These are phyloP conservation scores for Anisodus acutangulus DNA, from an alignment of 257 asterid species.

Conservation along the genomic window DNA sequence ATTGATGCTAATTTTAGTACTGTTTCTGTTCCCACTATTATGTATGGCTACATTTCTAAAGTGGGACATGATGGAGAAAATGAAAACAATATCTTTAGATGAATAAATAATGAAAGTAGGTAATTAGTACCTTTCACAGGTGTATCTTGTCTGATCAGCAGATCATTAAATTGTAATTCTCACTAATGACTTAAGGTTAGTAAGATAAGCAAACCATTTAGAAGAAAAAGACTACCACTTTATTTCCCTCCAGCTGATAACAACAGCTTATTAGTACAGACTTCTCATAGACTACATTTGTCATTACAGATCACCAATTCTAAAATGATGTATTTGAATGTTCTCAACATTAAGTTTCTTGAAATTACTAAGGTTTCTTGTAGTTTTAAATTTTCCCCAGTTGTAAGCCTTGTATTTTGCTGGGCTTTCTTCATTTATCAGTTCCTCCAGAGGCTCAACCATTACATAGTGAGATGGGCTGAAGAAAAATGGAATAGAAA, in stretches of 20 bases:
- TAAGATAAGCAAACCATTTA: neutral
- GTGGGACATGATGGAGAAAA: neutral
- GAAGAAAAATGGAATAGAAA: constrained; percentile 66
- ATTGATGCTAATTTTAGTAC: constrained; percentile 2
- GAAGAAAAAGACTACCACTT: neutral
- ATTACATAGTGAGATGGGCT: constrained; percentile 57
- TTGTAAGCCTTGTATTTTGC: constrained; percentile 59
- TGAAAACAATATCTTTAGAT: neutral
- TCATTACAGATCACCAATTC: constrained; percentile 30
- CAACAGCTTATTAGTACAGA: neutral
- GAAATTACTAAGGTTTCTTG: constrained; percentile 61
- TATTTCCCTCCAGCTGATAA: neutral
- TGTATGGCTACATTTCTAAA: neutral
- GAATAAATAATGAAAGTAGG: neutral
- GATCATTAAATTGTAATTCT: neutral
- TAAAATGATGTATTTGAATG: constrained; percentile 66
- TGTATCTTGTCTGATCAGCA: neutral
- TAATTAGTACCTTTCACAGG: neutral
- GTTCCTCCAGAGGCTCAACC: constrained; percentile 63
- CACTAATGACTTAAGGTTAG: neutral
- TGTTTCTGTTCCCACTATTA: neutral
- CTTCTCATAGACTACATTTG: constrained; percentile 3
- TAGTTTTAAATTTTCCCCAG: constrained; percentile 62
- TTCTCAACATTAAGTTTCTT: constrained; percentile 65
- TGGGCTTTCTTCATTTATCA: constrained; percentile 46